Conservation (phyloP, 2,329 filamentous ascomycete species). For the Cladorrhinum sp. region DNA sequence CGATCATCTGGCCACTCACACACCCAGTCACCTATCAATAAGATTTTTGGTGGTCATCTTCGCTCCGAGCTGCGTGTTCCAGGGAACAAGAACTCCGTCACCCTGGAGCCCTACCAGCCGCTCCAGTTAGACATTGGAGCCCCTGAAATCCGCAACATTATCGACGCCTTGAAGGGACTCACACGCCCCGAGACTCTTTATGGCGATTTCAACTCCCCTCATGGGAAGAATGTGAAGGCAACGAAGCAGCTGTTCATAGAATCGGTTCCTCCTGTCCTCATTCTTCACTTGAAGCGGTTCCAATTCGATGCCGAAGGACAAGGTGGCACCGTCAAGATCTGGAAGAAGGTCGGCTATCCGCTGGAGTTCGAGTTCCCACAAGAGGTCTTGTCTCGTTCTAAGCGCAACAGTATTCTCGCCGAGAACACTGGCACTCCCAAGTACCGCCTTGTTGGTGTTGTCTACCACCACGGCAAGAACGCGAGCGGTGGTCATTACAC, state of each 20-base stretch:
- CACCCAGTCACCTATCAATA: slow-evolving; percentile 78
- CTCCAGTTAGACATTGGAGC: slow-evolving; percentile 92
- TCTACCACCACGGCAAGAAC: slow-evolving; percentile 97
- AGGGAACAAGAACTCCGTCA: slow-evolving; percentile 86
- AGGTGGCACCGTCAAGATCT: slow-evolving; percentile 86
- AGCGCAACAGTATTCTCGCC: slow-evolving; percentile 61
- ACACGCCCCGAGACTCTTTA: slow-evolving; percentile 82
- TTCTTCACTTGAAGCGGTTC: slow-evolving; percentile 95
- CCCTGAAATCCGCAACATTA: slow-evolving; percentile 80
- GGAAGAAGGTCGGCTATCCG: slow-evolving; percentile 96
- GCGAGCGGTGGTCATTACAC: slow-evolving; percentile 96
- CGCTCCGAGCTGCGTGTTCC: slow-evolving; percentile 85
- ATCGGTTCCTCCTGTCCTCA: slow-evolving; percentile 82
- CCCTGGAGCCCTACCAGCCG: slow-evolving; percentile 88
- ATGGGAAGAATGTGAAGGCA: slow-evolving; percentile 71
- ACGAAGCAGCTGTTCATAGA: slow-evolving; percentile 97
- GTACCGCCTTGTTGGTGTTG: slow-evolving; percentile 83
- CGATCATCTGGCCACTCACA: slow-evolving; percentile 75
- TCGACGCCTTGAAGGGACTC: slow-evolving; percentile 82
- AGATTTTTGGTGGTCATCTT: slow-evolving; percentile 89
- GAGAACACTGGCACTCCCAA: slow-evolving; percentile 69
- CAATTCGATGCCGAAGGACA: slow-evolving; percentile 81
- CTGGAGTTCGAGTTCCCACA: slow-evolving; percentile 90
- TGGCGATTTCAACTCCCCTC: slow-evolving; percentile 76
- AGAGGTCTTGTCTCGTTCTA: slow-evolving; percentile 78